phyloP scores from a whole-genome alignment of 805 yeast species.

The Sugiyamaella lignohabitans region DNA sequence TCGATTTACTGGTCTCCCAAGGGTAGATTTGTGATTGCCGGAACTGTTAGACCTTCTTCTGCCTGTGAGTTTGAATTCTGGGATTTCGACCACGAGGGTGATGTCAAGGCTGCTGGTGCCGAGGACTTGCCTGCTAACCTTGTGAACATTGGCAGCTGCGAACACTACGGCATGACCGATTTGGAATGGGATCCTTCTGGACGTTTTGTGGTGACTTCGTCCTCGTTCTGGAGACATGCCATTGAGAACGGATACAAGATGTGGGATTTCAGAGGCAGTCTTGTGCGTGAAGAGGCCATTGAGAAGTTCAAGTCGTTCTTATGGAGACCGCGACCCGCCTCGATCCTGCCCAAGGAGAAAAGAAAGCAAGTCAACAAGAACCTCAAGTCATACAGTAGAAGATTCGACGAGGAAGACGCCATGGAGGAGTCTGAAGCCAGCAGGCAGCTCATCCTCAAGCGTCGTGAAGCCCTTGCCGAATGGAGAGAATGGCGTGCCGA shows the following conservation, averaged over 20 bases:
- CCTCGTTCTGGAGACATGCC: constrained; percentile 76
- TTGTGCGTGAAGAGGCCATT: constrained; percentile 66
- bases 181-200: constrained; percentile 96
- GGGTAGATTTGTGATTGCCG: constrained; percentile 73
- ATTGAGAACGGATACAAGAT: constrained; percentile 87
- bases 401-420: constrained; percentile 90
- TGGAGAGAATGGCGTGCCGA: constrained; percentile 76
- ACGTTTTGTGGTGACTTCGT: constrained; percentile 80
- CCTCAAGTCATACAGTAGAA: constrained; percentile 80
- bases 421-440: constrained; percentile 93
- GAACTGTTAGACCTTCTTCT: constrained; percentile 44
- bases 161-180: constrained; percentile 73
- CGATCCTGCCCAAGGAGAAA: constrained; percentile 67
- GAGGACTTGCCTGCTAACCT: constrained; percentile 49
- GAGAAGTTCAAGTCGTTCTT: constrained; percentile 82
- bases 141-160: constrained; percentile 55
- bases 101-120: constrained; percentile 36
- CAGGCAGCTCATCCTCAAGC: constrained; percentile 78
- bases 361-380: constrained; percentile 87
- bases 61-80: constrained; percentile 65
- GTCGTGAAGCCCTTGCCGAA: constrained; percentile 74
- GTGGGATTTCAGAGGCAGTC: constrained; percentile 74
- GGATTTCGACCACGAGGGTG: constrained; percentile 81
- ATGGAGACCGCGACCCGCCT: constrained; percentile 97
- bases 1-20: constrained; percentile 83